Conservation (phyloP, 768 basidiomycete genomes). For the Pleurotus pulmonarius region DNA sequence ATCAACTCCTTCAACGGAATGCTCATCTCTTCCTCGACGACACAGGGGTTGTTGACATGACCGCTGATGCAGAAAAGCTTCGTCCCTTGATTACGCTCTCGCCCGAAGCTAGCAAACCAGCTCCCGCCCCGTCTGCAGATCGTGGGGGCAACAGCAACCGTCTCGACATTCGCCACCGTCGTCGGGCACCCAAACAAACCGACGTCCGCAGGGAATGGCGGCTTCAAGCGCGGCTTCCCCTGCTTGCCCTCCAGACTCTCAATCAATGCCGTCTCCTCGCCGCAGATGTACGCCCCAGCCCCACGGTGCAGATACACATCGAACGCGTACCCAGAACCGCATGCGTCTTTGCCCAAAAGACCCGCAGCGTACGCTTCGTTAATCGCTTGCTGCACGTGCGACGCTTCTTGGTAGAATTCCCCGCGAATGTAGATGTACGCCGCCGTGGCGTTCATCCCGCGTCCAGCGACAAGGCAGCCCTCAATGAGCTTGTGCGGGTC, state of each 20-base stretch:
- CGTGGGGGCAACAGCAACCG: conserved; percentile 95
- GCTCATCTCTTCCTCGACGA: conserved; percentile 99
- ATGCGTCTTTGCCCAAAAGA: conserved; percentile 85
- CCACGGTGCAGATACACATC: conserved; percentile 99
- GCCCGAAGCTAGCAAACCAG: conserved; percentile 93
- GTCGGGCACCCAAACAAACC: conserved; percentile 97
- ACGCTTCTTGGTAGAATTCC: conserved; percentile 95
- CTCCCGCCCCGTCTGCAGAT: conserved; percentile 84
- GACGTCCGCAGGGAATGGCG: conserved; percentile 98
- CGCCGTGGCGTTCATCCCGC: conserved; percentile 94
- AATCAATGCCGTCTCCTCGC: conserved; percentile 97
- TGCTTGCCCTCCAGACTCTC: conserved; percentile 98
- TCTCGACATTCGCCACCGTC: conserved; percentile 98
- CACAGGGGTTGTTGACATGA: conserved; percentile 97
- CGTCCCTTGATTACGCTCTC: conserved; percentile 93
- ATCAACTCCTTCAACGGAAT: conserved; percentile 91
- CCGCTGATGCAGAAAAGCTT: conserved; percentile 96
- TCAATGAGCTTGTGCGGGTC: conserved; percentile 99
- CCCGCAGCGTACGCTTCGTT: conserved; percentile 91
- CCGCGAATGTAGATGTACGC: conserved; percentile 99
- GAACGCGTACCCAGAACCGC: conserved; percentile 90
- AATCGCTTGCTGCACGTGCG: conserved; percentile 93
- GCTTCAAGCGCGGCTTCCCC: conserved; percentile 96
- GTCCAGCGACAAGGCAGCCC: conserved; percentile 95
- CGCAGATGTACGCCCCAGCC: conserved; percentile 97